Percentiles rank a stretch among this genome's conserved stretches.
Conservation (phyloP, 179 eudicot genomes). For the Amaranthus tricolor region DNA sequence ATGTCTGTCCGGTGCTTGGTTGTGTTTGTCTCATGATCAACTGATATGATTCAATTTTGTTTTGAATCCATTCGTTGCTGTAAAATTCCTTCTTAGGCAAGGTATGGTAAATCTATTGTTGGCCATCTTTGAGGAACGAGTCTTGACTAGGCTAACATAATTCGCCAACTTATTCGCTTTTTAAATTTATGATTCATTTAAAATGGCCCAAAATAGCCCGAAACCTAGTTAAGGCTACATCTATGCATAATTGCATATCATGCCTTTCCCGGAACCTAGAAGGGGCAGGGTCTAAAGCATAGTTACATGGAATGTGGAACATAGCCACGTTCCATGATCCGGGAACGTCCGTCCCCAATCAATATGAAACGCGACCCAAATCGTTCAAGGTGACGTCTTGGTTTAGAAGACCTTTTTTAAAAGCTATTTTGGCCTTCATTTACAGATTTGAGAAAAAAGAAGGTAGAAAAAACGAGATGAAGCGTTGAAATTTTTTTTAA, state of each 20-base stretch:
- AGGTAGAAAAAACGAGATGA: too few relatives aligned
- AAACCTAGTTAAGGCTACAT: neutral
- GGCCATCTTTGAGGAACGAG: neutral
- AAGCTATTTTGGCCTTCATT: too few relatives aligned
- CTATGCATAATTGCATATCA: slow-evolving; percentile 4
- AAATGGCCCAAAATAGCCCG: too few relatives aligned
- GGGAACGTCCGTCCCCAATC: too few relatives aligned
- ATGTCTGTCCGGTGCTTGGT: neutral
- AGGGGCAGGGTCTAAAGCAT: neutral
- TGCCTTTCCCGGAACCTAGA: neutral
- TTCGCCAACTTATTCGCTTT: neutral
- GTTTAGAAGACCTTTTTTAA: too few relatives aligned
- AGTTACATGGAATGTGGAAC: too few relatives aligned
- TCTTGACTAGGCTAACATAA: neutral
- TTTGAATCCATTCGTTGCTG: neutral
- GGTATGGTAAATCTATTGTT: neutral
- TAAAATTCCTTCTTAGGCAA: neutral
- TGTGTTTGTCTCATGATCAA: neutral
- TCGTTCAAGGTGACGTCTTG: too few relatives aligned
- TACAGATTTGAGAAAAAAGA: too few relatives aligned
- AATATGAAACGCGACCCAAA: too few relatives aligned
- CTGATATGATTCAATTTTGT: neutral
- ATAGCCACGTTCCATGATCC: too few relatives aligned
- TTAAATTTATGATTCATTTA: too few relatives aligned
- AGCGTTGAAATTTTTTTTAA: too few relatives aligned